Base-by-base conservation (phyloP, 2,329 filamentous ascomycete genomes). In the Teratosphaeria pseudoeucalypti region DNA sequence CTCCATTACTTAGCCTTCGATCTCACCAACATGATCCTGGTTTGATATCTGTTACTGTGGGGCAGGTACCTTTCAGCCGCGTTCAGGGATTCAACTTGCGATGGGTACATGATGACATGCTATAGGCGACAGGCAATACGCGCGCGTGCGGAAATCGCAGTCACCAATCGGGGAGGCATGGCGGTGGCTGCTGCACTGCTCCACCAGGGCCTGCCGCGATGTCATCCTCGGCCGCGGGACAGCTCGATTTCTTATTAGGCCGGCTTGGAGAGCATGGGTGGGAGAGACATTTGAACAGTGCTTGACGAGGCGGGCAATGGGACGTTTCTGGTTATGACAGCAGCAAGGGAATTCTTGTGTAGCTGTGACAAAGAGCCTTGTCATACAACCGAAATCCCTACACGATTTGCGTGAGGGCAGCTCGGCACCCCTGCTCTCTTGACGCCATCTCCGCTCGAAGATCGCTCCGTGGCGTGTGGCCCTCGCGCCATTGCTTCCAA, bases 261-360 rank as follows among this genome's bases (percentile, higher is more conserved):
- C 37, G 37, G 12, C 16, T 43, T 43, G 16, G 37, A 16, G 5
- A 6, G 37, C 12, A n/a, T 12, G 37, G 37, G 3, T 43, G 14
- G 12, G 12, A 6, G 12, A 43, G 37, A 43, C 16, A 14, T n/a
- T 12, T 43, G 11, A 14, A 43, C 37, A 43, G 37, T 16, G 37
- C 11, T 43, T n/a, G 12, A 43, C 37, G 37, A 43, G 7, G 4
- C 4, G 29, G 29, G 29, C 29, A 32, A 7, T 32, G 7, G 7
- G 29, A 32, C 34, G 49, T 34, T 54, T 54, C 49, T 11, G 57
- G 57, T 54, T 23, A n/a, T 54, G 57, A 54, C 54, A 58, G 55
- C 59, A 54, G 59, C 59, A 63, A 63, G 61, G 59, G 56, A 26
- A 34, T 57, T 49, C 56, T 54, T 54, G 57, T 55, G 55, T 59